Percentiles rank a stretch among this genome's conserved stretches.
Conservation (phyloP, 106 monocot genomes). For the Allium fistulosum region DNA sequence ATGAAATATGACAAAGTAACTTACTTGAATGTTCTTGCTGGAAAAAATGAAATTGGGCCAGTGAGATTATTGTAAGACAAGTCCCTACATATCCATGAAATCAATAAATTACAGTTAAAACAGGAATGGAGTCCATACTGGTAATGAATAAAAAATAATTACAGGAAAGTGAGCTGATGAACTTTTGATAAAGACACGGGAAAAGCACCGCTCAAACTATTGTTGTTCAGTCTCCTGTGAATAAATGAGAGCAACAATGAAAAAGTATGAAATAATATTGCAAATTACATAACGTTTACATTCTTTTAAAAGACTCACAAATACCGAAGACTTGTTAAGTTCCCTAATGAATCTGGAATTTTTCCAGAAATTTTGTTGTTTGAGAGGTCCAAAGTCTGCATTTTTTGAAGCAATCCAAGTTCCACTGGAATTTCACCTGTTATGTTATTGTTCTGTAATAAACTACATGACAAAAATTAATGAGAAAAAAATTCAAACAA, state of each 20-base stretch:
- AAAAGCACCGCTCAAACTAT: constrained; percentile 71
- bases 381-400: constrained; percentile 90
- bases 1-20: background rate
- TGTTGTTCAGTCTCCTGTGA: constrained; percentile 92
- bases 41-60: constrained; percentile 73
- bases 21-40: constrained; percentile 89
- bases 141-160: background rate
- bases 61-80: constrained; percentile 94
- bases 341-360: constrained; percentile 61
- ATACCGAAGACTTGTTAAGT: constrained; percentile 63
- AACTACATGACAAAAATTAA: constrained; percentile 19
- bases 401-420: constrained; percentile 66
- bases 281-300: background rate
- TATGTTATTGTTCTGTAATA: constrained; percentile 93
- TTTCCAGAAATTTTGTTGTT: constrained; percentile 69
- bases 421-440: constrained; percentile 68
- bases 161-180: constrained; percentile 81
- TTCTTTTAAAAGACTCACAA: constrained; percentile 41
- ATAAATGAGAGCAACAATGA: constrained; percentile 5
- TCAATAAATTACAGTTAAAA: background rate
- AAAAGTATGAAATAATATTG: background rate
- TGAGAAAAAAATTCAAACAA: too few species aligned
- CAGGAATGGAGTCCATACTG: too few species aligned
- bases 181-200: constrained; percentile 65
- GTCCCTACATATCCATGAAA: constrained; percentile 40